Base-by-base conservation (phyloP, 139 green algal genomes). In the Deuterostichococcus epilithicus region DNA sequence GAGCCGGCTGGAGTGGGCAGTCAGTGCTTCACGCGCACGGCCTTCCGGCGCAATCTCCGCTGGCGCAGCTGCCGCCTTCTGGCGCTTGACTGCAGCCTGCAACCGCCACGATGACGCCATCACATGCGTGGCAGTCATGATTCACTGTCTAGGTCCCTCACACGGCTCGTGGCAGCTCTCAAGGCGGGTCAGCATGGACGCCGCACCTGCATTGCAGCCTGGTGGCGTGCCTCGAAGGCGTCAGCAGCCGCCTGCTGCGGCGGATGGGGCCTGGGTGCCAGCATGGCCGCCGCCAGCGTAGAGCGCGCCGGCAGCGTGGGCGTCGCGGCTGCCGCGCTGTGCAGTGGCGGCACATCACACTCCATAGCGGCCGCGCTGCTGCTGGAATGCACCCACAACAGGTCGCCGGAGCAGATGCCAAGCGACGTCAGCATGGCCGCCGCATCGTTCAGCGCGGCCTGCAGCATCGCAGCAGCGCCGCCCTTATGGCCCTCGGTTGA, bases 361-460 rank as follows among this genome's bases (percentile, higher is more conserved):
- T 63, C 52, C 52, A 63, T 63, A 3, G 18, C 18, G 18, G 18
- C 52, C 28, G 52, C 28, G 52, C 52, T 20, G 10, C 3, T 3
- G 3, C 3, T 72, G 3, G 32, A n/a, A 5, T 85, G 65, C 15
- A 85, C 37, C 83, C 83, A 88, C n/a, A 88, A 33, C 34, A 84
- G 45, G 36, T 88, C 83, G 34, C 83, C 83, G 58, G n/a, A 32
- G 47, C 76, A 76, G 25, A 88, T 66, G 15, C 82, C 76, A 30
- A 85, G 45, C 38, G 47, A 32, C 2, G 34, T 78, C 33, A 85
- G 32, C 0, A 44, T 39, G 8, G 78, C 72, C 3, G 77, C 66
- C 6, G 45, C 15, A 18, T 36, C 33, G 6, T 8, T 23, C 36
- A 63, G 52, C 13, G 28, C 3, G 10, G 52, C 28, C 52, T 63